Base-by-base conservation (phyloP, 1,139 yeast species). In the Schizosaccharomyces versatilis region DNA sequence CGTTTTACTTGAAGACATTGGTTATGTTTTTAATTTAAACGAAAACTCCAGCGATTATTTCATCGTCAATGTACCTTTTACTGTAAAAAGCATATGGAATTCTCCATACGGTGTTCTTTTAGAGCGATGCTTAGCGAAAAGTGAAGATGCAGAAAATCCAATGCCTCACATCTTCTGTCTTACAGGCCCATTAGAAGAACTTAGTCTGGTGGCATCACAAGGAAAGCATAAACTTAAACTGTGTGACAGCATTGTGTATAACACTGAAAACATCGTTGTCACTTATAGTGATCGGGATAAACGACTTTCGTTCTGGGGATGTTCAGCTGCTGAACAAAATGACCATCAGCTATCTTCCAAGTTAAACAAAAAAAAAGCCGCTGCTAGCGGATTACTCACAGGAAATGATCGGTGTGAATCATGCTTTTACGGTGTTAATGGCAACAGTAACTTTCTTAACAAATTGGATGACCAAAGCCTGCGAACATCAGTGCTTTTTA, bases 171-270 rank as follows among this genome's bases (percentile, higher is more conserved):
- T 83, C 61, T 68, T 81, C 58, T 74, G 85, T 0, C 66, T 84
- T 60, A 73, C 76, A 0, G 88, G 81, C 61, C 88, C 94, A 0
- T 68, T 80, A 53, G 77, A 77, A 3, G 88, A 83, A 24, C 70
- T 81, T 54, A 80, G 88, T 1, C 68, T 76, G 6, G 76, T 84
- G 2, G 76, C 79, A 0, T 77, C 90, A 0, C 79, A 53, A 7
- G 47, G 47, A 0, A 79, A 83, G 0, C 75, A 85, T 0, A 76
- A 80, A 0, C 75, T 84, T 10, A 72, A 81, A 0, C 67, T 75
- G 1, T 69, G 71, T 51, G 94, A 84, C 62, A 75, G 73, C 55
- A 64, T 84, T 48, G 53, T 66, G 6, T 62, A 61, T 51, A 62
- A 68, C 51, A 63, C 63, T 0, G 53, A 54, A 7, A 52, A 61